Evolutionary conservation across 805 yeast species (phyloP).

Genomic region (Zygoascus tannicola): DNA sequence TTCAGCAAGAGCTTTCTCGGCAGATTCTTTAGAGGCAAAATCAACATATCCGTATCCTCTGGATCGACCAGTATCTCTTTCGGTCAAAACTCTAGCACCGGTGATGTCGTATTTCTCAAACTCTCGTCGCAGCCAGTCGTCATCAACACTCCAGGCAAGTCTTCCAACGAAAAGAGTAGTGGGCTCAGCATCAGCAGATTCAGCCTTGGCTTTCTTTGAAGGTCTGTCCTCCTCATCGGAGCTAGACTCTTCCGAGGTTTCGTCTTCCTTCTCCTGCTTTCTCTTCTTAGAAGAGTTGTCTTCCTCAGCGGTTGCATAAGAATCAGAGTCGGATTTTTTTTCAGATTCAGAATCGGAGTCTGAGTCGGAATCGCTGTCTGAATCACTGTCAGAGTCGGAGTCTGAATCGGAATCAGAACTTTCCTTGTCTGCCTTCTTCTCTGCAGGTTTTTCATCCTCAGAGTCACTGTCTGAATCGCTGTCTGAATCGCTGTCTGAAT

Average conservation of each 20-base stretch:
- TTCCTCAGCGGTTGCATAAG: slow-evolving; percentile 14
- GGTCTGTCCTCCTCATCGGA: slow-evolving; percentile 37
- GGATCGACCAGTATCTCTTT: slow-evolving; percentile 84
- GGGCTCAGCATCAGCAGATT: slow-evolving; percentile 41
- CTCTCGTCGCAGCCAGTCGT: slow-evolving; percentile 83
- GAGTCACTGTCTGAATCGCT: slow-evolving; percentile 24
- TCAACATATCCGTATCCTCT: slow-evolving; percentile 95
- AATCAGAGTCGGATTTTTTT: slow-evolving; percentile 23
- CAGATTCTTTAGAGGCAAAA: slow-evolving; percentile 64
- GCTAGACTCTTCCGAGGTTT: slow-evolving; percentile 22
- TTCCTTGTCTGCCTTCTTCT: slow-evolving; percentile 44
- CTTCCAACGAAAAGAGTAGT: slow-evolving; percentile 94
- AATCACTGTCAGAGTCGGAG: slow-evolving; percentile 23
- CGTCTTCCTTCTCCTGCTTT: slow-evolving; percentile 8
- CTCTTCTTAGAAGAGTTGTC: slow-evolving; percentile 20
- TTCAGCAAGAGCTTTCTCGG: slow-evolving; percentile 77
- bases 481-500: slow-evolving; percentile 9
- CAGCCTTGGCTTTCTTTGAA: slow-evolving; percentile 45
- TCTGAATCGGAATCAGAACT: slow-evolving; percentile 24
- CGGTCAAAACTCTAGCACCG: slow-evolving; percentile 87
- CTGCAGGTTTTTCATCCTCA: slow-evolving; percentile 16
- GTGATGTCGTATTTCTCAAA: slow-evolving; percentile 61
- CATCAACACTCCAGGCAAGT: slow-evolving; percentile 94
- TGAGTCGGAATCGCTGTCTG: slow-evolving; percentile 10
- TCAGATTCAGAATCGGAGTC: slow-evolving; percentile 9